phyloP scores from a whole-genome alignment of 495 filamentous ascomycete species.

The Lepidopterella palustris region DNA sequence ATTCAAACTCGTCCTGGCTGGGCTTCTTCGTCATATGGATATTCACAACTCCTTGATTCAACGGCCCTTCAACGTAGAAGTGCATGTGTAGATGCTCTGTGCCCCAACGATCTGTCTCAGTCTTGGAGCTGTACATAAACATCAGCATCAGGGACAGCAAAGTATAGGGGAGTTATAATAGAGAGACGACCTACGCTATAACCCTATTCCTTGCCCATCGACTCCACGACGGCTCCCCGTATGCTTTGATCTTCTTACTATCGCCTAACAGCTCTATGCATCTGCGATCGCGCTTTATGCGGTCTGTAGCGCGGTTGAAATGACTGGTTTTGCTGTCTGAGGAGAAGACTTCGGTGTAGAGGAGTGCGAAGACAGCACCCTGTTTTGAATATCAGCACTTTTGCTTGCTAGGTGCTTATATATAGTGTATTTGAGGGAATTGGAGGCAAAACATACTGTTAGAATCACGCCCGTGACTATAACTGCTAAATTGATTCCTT shows the following conservation, averaged over 20 bases:
- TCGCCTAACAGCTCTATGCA: conserved; percentile 72
- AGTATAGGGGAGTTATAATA: background rate
- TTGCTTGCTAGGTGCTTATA: too few species aligned
- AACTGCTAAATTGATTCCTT: conserved; percentile 77
- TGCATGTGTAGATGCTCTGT: conserved; percentile 79
- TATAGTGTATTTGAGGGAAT: background rate
- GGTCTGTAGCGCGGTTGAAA: conserved; percentile 81
- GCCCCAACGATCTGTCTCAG: conserved; percentile 63
- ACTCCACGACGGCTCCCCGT: conserved; percentile 75
- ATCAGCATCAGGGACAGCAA: background rate
- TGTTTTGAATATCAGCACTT: conserved; percentile 37
- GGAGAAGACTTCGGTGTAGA: conserved; percentile 83
- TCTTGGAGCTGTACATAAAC: conserved; percentile 46
- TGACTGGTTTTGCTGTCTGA: conserved; percentile 76
- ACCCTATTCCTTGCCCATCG: conserved; percentile 80
- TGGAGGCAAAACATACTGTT: conserved; percentile 52
- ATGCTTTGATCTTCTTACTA: conserved; percentile 67
- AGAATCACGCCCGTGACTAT: conserved; percentile 66
- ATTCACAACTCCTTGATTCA: conserved; percentile 64
- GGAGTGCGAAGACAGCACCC: conserved; percentile 68
- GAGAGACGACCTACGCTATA: conserved; percentile 57
- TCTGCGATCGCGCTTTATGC: conserved; percentile 62
- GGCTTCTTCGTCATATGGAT: conserved; percentile 68
- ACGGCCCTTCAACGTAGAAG: conserved; percentile 84
- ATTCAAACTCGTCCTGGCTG: conserved; percentile 63